A percentile compares a stretch with the other conserved stretches of the same genome.
phyloP scores from a whole-genome alignment of 768 basidiomycete species.

The Auricularia heimuer region DNA sequence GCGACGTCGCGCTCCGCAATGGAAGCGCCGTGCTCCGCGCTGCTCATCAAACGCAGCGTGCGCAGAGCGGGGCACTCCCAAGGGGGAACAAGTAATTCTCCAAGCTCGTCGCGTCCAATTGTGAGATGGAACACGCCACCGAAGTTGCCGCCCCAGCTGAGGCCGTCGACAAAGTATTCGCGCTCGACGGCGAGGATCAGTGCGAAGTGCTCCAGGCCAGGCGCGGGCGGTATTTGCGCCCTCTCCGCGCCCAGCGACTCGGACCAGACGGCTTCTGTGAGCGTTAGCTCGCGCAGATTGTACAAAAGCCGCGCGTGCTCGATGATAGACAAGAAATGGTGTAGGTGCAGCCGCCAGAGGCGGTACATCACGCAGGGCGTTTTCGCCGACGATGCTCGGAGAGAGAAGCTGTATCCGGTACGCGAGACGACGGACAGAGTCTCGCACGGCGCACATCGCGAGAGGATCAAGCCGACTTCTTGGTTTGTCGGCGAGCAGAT shows the following conservation, averaged over 20 bases:
- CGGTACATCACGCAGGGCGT: neutral
- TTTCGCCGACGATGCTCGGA: neutral
- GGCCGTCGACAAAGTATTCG: neutral
- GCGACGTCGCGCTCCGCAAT: neutral
- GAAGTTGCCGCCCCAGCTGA: constrained; percentile 1
- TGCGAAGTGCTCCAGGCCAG: neutral
- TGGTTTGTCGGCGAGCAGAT: neutral
- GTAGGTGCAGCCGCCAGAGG: neutral
- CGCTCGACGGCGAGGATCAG: neutral
- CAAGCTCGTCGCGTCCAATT: neutral
- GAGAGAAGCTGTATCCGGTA: neutral
- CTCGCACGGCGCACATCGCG: neutral
- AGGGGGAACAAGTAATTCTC: neutral
- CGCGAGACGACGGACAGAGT: neutral
- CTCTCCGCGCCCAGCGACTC: neutral
- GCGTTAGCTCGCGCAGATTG: neutral
- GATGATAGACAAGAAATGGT: neutral
- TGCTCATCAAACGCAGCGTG: neutral
- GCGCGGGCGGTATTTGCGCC: neutral
- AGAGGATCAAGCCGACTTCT: neutral
- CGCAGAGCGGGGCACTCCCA: neutral
- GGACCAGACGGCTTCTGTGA: neutral
- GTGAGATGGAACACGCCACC: neutral
- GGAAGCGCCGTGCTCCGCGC: neutral
- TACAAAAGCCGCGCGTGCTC: neutral